A percentile compares a stretch with the other conserved stretches of the same genome.
phyloP scores from a whole-genome alignment of 805 yeast genomes.

The Metschnikowia orientalis region DNA sequence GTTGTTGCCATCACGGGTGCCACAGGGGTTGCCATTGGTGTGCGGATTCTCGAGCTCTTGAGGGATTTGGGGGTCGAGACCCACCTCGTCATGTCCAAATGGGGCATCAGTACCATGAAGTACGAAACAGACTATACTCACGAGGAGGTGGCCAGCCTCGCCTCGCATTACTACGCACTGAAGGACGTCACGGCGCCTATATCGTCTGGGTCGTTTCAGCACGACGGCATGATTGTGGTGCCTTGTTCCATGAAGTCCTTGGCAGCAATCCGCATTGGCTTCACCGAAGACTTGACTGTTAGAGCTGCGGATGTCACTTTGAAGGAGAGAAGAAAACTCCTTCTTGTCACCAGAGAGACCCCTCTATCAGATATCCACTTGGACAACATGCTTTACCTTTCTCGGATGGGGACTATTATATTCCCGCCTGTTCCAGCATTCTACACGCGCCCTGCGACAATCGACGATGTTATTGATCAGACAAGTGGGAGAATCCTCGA shows the following conservation, averaged over 20 bases:
- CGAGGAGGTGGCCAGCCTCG: slow-evolving; percentile 15
- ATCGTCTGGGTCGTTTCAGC: slow-evolving; percentile 25
- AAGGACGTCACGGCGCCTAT: slow-evolving; percentile 25
- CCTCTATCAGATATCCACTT: slow-evolving; percentile 25
- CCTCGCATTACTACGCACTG: slow-evolving; percentile 17
- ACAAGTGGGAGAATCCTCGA: slow-evolving; percentile 22
- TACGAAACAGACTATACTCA: slow-evolving; percentile 22
- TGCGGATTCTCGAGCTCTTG: slow-evolving; percentile 19
- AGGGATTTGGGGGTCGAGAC: slow-evolving; percentile 18
- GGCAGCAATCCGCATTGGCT: slow-evolving; percentile 24
- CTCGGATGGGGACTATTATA: slow-evolving; percentile 19
- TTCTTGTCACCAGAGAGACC: slow-evolving; percentile 24
- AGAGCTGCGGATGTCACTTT: slow-evolving; percentile 27
- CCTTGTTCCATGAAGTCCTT: slow-evolving; percentile 28
- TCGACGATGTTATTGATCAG: slow-evolving; percentile 24
- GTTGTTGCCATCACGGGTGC: slow-evolving; percentile 28
- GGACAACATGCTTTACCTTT: slow-evolving; percentile 22
- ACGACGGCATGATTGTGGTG: slow-evolving; percentile 28
- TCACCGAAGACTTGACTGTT: slow-evolving; percentile 23
- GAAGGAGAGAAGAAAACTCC: slow-evolving; percentile 21
- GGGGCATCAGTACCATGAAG: slow-evolving; percentile 27
- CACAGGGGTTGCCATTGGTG: slow-evolving; percentile 22
- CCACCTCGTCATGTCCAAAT: slow-evolving; percentile 24
- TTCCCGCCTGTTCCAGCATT: slow-evolving; percentile 28
- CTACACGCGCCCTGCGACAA: slow-evolving; percentile 16